Base-by-base conservation (phyloP, 192 early-diverging fungal species). In the Coemansia sp. region DNA sequence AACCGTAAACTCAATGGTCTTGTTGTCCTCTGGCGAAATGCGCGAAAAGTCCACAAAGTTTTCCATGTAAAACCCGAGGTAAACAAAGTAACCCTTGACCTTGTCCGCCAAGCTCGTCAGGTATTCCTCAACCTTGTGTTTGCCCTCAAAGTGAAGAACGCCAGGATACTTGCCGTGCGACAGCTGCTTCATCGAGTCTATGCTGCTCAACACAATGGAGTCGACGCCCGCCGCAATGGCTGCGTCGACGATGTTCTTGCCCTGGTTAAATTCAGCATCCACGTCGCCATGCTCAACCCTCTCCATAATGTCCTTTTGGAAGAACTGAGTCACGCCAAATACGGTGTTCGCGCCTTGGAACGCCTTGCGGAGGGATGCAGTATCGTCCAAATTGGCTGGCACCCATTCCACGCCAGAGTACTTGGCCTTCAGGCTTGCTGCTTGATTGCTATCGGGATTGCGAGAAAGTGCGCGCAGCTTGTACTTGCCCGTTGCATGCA, bases 211-310 rank as follows among this genome's bases (percentile, higher is more conserved):
- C 12, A 81, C 38, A 44, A 81, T 57, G 46, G 64, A 34, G n/a
- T 57, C 31, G 34, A 76, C 79, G 18, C 71, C 65, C 0, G 63
- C 71, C 5, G 47, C 58, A 46, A 76, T 81, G 0, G 80, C 80
- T 6, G 80, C 74, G 20, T 82, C 80, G n/a, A 76, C 60, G 13
- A 69, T 64, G 57, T 70, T 70, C 65, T 74, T 76, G 67, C 79
- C 79, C 27, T 81, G 79, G 3, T 58, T 55, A 31, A 36, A 81
- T 65, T 81, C 79, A 9, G 68, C 74, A 18, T 76, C 71, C 9
- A 16, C 11, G 33, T 81, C 43, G 16, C 79, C 79, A 0, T 31
- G 8, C 3, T 22, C 24, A 16, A 73, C 34, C 20, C 41, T 67
- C 16, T 47, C 65, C 31, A 47, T 27, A 4, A 71, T 61, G 10